Base-by-base conservation (phyloP, 352 stramenopile species). In the Globisporangium orthogonon region DNA sequence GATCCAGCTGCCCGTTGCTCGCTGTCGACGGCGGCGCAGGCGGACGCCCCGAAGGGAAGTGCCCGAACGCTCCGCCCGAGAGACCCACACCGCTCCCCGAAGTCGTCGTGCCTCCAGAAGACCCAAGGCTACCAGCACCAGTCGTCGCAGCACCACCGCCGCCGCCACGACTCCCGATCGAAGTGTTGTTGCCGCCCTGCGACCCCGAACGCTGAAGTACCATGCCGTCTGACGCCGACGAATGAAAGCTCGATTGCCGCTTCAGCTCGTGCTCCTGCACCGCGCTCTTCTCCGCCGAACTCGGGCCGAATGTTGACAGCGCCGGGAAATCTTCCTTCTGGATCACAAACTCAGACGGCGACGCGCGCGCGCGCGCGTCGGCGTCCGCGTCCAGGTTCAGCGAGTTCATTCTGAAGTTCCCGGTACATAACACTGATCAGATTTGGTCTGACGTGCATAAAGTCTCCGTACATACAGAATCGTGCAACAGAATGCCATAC, bases 301-400 rank as follows among this genome's bases (percentile, higher is more conserved):
- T 67, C 9, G 57, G 39, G 2, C 59, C 67, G 63, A 94, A 89
- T 4, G 83, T 76, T n/a, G 80, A 91, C 3, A 94, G 69, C 23
- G 83, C 83, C 11, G 83, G 83, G 52, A 94, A 94, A 37, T 94
- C 83, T 52, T 94, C 83, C 54, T 94, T 94, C 62, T 94, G 83
- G 53, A 94, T 91, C 33, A 87, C 73, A 72, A 94, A 94, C 62
- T 94, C 83, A 7, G 83, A 87, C 31, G 69, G 72, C 44, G 78
- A 76, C 7, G 71, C 65, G 2, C 76, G 71, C 58, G 74, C 66
- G 0, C 74, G 70, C 46, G 74, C 63, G 37, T 66, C 61, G 7
- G 59, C 54, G 7, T 66, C 62, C n/a, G 49, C 54, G 50, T 89
- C 81, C 53, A 89, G 54, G 9, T 73, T 74, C 59, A 86, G 62